A percentile compares a stretch with the other conserved stretches of the same genome.
Conservation (phyloP, 768 basidiomycete genomes). For the Pulveroboletus sp. region DNA sequence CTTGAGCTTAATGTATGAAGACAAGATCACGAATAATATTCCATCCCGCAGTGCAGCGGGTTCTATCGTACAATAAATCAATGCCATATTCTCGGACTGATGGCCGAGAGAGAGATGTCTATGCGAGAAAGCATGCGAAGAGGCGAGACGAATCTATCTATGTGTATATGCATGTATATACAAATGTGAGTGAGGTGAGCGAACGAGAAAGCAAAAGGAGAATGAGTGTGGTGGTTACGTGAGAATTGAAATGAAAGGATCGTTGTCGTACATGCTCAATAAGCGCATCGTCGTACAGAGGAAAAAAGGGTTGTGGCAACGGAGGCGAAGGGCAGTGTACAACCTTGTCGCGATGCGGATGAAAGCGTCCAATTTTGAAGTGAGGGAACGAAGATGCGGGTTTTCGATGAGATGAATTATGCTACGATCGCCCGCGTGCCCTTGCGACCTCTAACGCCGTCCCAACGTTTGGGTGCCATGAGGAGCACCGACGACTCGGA, state of each 20-base stretch:
- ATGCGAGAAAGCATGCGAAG: too few relatives aligned
- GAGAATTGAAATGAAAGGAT: conserved; percentile 15
- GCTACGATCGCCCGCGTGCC: conserved; percentile 6
- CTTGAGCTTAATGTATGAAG: background rate
- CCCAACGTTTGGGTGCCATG: conserved; percentile 26
- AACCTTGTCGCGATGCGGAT: conserved; percentile 12
- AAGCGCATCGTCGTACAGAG: conserved; percentile 15
- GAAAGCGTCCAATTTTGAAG: conserved; percentile 22
- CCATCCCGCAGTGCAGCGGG: conserved; percentile 24
- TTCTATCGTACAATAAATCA: conserved; percentile 36
- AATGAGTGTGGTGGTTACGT: conserved; percentile 27
- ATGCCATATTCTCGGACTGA: conserved; percentile 29
- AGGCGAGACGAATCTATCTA: too few relatives aligned
- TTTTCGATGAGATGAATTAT: conserved; percentile 12
- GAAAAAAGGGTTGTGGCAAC: background rate
- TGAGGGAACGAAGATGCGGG: background rate
- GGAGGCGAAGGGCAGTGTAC: conserved; percentile 10
- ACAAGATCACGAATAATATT: conserved; percentile 31
- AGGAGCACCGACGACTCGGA: conserved; percentile 29
- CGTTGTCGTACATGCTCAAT: conserved; percentile 20
- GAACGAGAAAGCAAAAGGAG: background rate
- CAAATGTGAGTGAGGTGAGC: conserved; percentile 18
- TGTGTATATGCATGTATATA: conserved; percentile 36
- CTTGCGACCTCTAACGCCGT: conserved; percentile 15
- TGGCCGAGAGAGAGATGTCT: conserved; percentile 27